phyloP scores from a whole-genome alignment of 257 asterid genomes.

The Hygrophila difformis region DNA sequence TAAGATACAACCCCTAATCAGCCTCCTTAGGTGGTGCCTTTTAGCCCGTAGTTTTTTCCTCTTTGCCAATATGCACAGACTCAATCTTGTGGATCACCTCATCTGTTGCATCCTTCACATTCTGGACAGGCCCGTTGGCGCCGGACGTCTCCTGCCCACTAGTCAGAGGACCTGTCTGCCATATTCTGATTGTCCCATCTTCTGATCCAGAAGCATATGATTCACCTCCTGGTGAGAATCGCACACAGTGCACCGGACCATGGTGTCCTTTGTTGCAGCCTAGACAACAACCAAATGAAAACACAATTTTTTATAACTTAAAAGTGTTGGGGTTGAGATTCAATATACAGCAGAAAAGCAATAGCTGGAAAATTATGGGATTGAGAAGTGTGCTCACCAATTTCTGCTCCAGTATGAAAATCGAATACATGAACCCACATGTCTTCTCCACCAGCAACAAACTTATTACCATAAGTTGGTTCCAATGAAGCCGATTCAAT shows the following conservation, averaged over 20 bases:
- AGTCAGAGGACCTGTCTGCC: constrained; percentile 63
- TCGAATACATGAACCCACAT: constrained; percentile 92
- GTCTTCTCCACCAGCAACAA: constrained; percentile 96
- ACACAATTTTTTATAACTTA: too few species aligned
- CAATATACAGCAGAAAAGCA: too few species aligned
- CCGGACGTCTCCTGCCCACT: constrained; percentile 32
- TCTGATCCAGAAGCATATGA: constrained; percentile 95
- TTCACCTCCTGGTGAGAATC: constrained; percentile 94
- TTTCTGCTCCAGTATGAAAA: constrained; percentile 76
- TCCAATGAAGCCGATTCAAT: constrained; percentile 93
- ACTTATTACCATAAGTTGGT: constrained; percentile 83
- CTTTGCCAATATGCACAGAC: too few species aligned
- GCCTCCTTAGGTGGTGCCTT: too few species aligned
- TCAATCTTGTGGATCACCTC: too few species aligned
- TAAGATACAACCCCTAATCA: too few species aligned
- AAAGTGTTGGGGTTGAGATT: too few species aligned
- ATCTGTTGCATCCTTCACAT: constrained; percentile 28
- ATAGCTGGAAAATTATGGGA: too few species aligned
- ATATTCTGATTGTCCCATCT: constrained; percentile 92
- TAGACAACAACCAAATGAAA: constrained; percentile 3
- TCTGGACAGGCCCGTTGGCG: constrained; percentile 29
- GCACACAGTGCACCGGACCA: constrained; percentile 94
- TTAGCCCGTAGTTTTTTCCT: too few species aligned
- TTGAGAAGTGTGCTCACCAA: constrained; percentile 30
- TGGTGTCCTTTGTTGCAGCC: constrained; percentile 99